These are phyloP conservation scores for Apostasia ramifera DNA, from an alignment of 106 monocot species.

Conservation along the genomic window DNA sequence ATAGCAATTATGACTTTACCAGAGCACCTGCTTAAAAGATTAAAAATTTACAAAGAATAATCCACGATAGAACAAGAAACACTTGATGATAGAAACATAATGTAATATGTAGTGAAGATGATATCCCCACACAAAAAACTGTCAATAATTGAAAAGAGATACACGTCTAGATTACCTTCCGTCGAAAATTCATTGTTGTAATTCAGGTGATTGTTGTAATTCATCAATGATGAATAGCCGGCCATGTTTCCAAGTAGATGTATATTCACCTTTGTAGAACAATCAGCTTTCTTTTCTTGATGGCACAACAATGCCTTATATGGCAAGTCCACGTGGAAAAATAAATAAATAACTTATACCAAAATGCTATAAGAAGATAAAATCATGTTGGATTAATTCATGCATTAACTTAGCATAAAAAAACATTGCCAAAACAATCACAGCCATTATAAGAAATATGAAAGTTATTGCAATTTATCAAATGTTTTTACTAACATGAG, in stretches of 20 bases:
- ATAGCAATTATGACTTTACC: too few relatives aligned
- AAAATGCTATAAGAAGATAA: too few relatives aligned
- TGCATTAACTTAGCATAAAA: neutral
- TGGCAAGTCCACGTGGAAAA: neutral
- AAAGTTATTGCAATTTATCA: neutral
- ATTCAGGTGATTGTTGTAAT: constrained; percentile 18
- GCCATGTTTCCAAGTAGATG: constrained; percentile 12
- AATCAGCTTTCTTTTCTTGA: constrained; percentile 44
- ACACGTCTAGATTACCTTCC: constrained; percentile 38
- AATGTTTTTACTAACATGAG: neutral
- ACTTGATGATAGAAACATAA: too few relatives aligned
- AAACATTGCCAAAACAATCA: neutral
- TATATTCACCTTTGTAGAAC: constrained; percentile 18
- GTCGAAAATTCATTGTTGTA: constrained; percentile 21
- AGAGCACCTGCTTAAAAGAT: too few relatives aligned
- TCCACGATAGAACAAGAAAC: too few relatives aligned
- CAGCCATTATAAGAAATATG: too few relatives aligned
- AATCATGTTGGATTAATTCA: constrained; percentile 1
- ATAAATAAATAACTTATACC: too few relatives aligned
- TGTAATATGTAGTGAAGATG: neutral
- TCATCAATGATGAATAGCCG: constrained; percentile 34
- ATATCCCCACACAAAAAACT: neutral
- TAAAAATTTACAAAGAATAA: too few relatives aligned
- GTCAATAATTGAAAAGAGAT: neutral
- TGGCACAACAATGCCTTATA: constrained; percentile 10